Evolutionary conservation across 2,329 filamentous ascomycete genomes (phyloP).

Genomic region (Tolypocladium nubicola): DNA sequence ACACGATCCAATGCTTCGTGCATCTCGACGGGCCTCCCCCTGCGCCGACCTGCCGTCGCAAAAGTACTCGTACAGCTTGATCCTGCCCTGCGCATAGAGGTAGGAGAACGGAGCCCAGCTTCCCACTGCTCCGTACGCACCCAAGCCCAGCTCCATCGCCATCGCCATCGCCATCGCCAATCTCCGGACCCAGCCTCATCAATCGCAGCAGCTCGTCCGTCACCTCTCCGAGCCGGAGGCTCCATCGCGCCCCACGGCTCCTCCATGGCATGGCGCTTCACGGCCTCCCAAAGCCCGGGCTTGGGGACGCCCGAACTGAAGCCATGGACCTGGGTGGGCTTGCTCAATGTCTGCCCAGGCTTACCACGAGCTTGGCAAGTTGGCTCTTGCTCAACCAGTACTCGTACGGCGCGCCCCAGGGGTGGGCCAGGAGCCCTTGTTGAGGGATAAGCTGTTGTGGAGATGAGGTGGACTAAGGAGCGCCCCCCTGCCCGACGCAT

Average conservation of each 20-base stretch:
- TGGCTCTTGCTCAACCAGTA: neutral
- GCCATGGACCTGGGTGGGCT: neutral
- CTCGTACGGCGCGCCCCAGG: neutral
- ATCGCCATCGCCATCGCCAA: neutral
- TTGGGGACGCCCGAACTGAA: neutral
- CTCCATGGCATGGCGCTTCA: neutral
- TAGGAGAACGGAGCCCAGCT: neutral
- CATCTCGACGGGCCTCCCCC: neutral
- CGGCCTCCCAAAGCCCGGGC: neutral
- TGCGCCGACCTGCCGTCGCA: neutral
- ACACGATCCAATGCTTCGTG: neutral
- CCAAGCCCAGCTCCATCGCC: neutral
- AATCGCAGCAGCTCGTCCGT: neutral
- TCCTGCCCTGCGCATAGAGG: neutral
- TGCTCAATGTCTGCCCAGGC: neutral
- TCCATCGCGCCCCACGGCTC: neutral
- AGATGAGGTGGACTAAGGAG: conserved; percentile 1
- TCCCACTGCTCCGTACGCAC: neutral
- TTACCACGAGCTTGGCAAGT: neutral
- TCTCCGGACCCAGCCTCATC: neutral
- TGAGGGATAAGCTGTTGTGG: conserved; percentile 4
- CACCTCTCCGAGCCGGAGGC: neutral
- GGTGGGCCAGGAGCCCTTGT: neutral
- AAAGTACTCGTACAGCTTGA: neutral
- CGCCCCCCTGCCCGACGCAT: neutral